Percentiles rank a stretch among this genome's conserved stretches.
phyloP scores from a whole-genome alignment of 805 yeast species.

The Sugiyamaella valdiviana region DNA sequence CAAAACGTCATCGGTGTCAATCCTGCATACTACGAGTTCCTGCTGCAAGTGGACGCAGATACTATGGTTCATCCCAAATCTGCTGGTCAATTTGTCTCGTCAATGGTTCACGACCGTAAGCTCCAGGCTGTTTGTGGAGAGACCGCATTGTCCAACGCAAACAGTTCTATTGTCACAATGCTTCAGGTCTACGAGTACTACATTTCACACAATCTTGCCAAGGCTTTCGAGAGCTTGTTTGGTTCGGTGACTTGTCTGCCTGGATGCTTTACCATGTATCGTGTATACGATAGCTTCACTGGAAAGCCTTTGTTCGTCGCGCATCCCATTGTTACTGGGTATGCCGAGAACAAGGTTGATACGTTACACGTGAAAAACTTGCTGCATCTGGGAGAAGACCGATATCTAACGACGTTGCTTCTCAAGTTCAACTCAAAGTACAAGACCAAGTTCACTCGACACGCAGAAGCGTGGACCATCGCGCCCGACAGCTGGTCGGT shows the following conservation, averaged over 20 bases:
- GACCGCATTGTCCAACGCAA: conserved; percentile 50
- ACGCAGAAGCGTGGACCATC: conserved; percentile 53
- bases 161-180: conserved; percentile 48
- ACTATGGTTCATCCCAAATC: conserved; percentile 51
- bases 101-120: conserved; percentile 48
- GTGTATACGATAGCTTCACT: conserved; percentile 48
- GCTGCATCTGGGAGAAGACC: conserved; percentile 57
- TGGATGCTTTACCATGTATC: conserved; percentile 56
- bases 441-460: conserved; percentile 49
- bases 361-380: conserved; percentile 56
- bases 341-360: conserved; percentile 49
- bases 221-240: conserved; percentile 56
- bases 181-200: conserved; percentile 61
- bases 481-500: conserved; percentile 55
- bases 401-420: conserved; percentile 51
- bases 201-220: conserved; percentile 57
- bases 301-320: conserved; percentile 58
- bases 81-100: conserved; percentile 49
- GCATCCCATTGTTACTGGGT: conserved; percentile 51
- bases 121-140: conserved; percentile 61
- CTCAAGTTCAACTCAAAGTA: conserved; percentile 51
- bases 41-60: conserved; percentile 61
- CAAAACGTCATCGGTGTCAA: conserved; percentile 54
- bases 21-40: conserved; percentile 49
- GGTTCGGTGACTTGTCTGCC: conserved; percentile 63